phyloP scores from a whole-genome alignment of 2,329 filamentous ascomycete species.

The Penicillium sp. region DNA sequence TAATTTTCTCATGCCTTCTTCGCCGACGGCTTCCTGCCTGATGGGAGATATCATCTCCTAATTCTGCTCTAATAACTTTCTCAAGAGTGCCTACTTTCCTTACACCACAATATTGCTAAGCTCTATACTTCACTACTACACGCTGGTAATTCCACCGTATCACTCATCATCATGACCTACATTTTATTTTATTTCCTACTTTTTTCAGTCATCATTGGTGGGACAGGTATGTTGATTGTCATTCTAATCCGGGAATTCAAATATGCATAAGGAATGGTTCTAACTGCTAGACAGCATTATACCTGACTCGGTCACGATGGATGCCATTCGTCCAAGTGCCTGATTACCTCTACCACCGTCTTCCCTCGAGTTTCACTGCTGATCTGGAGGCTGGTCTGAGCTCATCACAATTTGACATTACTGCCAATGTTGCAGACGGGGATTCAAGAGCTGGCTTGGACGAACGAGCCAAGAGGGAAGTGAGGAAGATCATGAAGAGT shows the following conservation, averaged over 20 bases:
- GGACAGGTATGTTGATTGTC: constrained; percentile 58
- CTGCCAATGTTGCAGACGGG: constrained; percentile 73
- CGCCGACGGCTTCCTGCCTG: background rate
- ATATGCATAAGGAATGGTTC: constrained; percentile 5
- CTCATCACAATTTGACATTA: constrained; percentile 78
- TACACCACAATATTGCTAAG: background rate
- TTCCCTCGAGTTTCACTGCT: constrained; percentile 73
- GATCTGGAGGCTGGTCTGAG: constrained; percentile 88
- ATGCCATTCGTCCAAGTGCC: constrained; percentile 64
- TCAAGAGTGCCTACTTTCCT: background rate
- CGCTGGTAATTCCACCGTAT: background rate
- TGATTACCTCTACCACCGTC: constrained; percentile 70
- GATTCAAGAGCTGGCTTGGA: constrained; percentile 81
- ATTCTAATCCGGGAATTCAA: background rate
- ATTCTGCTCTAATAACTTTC: background rate
- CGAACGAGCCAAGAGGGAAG: constrained; percentile 73
- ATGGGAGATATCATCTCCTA: background rate
- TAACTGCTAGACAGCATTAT: constrained; percentile 57
- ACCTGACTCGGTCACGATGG: constrained; percentile 79
- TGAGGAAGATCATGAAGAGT: constrained; percentile 88
- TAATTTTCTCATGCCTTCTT: constrained; percentile 1
- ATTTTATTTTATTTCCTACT: constrained; percentile 74
- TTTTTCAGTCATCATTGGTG: constrained; percentile 68
- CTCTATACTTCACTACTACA: background rate
- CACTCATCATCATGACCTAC: constrained; percentile 60